Evolutionary conservation across 331 rosid species (phyloP).

Genomic region (Quercus lobata): DNA sequence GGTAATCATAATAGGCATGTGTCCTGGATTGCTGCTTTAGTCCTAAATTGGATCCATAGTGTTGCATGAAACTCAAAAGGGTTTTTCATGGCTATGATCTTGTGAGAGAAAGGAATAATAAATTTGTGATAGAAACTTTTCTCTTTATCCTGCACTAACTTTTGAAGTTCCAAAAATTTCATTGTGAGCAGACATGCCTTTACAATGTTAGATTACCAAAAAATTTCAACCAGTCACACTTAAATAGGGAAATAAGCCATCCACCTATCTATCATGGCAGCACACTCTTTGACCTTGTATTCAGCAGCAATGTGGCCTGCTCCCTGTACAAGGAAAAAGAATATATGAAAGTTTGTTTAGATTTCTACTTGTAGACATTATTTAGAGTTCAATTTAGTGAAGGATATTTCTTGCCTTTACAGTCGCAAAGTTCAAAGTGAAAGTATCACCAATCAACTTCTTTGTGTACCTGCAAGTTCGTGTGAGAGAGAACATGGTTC

Average conservation of each 20-base stretch:
- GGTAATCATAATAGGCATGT: not conserved
- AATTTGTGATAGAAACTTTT: not conserved
- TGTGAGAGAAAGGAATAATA: not conserved
- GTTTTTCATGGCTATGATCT: not conserved
- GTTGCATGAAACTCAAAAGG: not conserved
- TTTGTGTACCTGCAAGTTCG: constrained; percentile 19
- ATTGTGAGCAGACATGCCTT: not conserved
- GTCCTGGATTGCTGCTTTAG: not conserved
- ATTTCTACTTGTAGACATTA: not conserved
- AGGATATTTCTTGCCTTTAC: constrained; percentile 6
- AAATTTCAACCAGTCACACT: not conserved
- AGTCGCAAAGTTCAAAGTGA: constrained; percentile 10
- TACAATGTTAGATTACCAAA: not conserved
- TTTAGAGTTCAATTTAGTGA: not conserved
- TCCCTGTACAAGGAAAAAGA: constrained; percentile 8
- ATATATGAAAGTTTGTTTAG: not conserved
- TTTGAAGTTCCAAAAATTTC: not conserved
- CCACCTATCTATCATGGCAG: constrained; percentile 18
- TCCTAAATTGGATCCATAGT: not conserved
- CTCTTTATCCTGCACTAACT: not conserved
- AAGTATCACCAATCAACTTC: constrained; percentile 6
- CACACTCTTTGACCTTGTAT: constrained; percentile 22
- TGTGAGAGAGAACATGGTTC: not conserved
- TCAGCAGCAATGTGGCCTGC: constrained; percentile 29
- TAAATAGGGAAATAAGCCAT: constrained; percentile 16